Conservation (phyloP, 2,329 filamentous ascomycete genomes). For the Aspergillus arachidicola region DNA sequence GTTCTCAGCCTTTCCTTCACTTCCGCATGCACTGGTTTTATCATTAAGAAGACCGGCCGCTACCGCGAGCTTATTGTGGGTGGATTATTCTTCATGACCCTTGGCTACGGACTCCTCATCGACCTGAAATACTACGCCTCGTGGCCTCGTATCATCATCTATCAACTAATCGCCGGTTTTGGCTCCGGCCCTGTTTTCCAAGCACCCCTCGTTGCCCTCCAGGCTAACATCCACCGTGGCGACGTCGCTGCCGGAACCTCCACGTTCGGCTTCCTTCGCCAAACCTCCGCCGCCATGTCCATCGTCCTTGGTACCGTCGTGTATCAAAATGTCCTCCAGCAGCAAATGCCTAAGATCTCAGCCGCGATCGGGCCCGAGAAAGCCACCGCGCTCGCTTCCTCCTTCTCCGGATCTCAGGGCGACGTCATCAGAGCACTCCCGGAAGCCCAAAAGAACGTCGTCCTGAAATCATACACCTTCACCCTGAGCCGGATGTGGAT, state of each 20-base stretch:
- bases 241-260: slow-evolving; percentile 67
- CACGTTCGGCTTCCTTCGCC: slow-evolving; percentile 63
- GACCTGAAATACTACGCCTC: slow-evolving; percentile 57
- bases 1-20: slow-evolving; percentile 67
- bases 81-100: slow-evolving; percentile 61
- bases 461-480: slow-evolving; percentile 46
- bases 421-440: slow-evolving; percentile 37
- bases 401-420: slow-evolving; percentile 40
- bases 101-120: slow-evolving; percentile 69
- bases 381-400: slow-evolving; percentile 29
- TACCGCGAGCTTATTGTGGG: slow-evolving; percentile 64
- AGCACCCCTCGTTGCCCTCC: slow-evolving; percentile 64
- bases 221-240: slow-evolving; percentile 60
- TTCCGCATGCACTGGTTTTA: slow-evolving; percentile 64
- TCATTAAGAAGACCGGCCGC: slow-evolving; percentile 72
- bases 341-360: slow-evolving; percentile 32
- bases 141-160: slow-evolving; percentile 54
- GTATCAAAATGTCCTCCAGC: slow-evolving; percentile 41
- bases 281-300: slow-evolving; percentile 59
- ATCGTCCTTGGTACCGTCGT: slow-evolving; percentile 61
- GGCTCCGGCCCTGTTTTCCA: slow-evolving; percentile 67
- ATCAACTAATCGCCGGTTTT: slow-evolving; percentile 62
- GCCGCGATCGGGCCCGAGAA: slow-evolving; percentile 33
- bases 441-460: slow-evolving; percentile 35
- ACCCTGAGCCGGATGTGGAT: slow-evolving; percentile 55